Evolutionary conservation across 2,329 filamentous ascomycete genomes (phyloP).

Genomic region (Ophiostoma himal-ulmi): DNA sequence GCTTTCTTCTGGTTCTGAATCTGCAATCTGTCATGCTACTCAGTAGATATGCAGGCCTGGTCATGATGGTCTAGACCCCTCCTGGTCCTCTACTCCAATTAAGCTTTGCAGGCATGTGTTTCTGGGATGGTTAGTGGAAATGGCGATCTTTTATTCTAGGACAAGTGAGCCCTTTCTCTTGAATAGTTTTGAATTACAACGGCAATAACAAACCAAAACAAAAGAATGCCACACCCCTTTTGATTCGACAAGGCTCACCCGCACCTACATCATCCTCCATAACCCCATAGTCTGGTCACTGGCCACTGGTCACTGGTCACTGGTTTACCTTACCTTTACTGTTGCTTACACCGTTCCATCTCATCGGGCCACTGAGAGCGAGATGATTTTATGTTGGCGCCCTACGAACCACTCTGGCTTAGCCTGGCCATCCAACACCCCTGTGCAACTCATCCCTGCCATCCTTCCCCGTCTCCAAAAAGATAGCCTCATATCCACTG

Average conservation of each 20-base stretch:
- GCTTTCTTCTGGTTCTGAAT: neutral
- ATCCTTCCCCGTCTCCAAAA: neutral
- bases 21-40: too few species aligned
- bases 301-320: neutral
- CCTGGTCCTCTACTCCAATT: neutral
- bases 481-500: conserved; percentile 3
- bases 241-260: too few species aligned
- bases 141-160: neutral
- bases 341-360: neutral
- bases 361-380: neutral
- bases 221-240: neutral
- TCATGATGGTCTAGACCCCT: neutral
- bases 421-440: neutral
- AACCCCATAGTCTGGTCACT: neutral
- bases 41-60: too few species aligned
- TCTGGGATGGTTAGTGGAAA: neutral
- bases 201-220: neutral
- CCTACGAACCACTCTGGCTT: neutral
- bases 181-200: neutral
- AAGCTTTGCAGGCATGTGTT: conserved; percentile 1
- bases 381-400: neutral
- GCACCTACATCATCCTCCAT: too few species aligned
- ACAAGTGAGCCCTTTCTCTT: neutral
- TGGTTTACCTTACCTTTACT: too few species aligned
- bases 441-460: neutral